Evolutionary conservation across 2,329 filamentous ascomycete genomes (phyloP), one percentile per base, ranked within the genome.

Genomic region (Capronia coronata): DNA sequence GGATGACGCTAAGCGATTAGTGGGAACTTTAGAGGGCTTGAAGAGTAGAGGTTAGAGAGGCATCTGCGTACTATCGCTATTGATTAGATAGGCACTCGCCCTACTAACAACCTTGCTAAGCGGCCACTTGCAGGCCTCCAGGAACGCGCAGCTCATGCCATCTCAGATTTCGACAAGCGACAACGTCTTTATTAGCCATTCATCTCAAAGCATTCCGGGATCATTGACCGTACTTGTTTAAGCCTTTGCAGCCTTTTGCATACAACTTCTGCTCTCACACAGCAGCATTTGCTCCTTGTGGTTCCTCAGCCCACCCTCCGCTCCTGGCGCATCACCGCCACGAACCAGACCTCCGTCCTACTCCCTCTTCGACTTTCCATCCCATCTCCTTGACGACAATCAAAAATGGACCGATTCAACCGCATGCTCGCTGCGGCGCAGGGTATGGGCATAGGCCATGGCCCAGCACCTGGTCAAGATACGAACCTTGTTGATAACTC

Each of bases 401-500:
- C 5, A 27, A 46, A 61, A 75, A 97, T 96, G 91, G 91, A 97
- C 67, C 84, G 91, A 67, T 83, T 96, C 70, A 89, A 87, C 72
- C 82, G 86, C 68, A 85, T 96, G 82, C 79, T 96, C 62, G 83
- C 85, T 57, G 79, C 79, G 59, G 86, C 86, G 63, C 77, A 80
- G 64, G 74, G 75, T 66, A 80, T 77, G 72, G 72, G 73, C 35
- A 52, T 52, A 14, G 64, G 65, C 49, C 67, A 67, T 37, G 66
- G 66, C 63, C 91, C 96, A 63, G 64, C 65, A 45, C 64, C 67
- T 32, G 67, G 68, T 62, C 93, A 97, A 64, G 93, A 91, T 61
- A 79, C 81, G 32, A 90, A 85, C 66, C 80, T 98, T 54, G 94
- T 98, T 69, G 93, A 98, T 69, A 98, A 98, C 75, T 95, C 91